Base-by-base conservation (phyloP, 345 rosid genomes). In the Eucalyptus camaldulensis region DNA sequence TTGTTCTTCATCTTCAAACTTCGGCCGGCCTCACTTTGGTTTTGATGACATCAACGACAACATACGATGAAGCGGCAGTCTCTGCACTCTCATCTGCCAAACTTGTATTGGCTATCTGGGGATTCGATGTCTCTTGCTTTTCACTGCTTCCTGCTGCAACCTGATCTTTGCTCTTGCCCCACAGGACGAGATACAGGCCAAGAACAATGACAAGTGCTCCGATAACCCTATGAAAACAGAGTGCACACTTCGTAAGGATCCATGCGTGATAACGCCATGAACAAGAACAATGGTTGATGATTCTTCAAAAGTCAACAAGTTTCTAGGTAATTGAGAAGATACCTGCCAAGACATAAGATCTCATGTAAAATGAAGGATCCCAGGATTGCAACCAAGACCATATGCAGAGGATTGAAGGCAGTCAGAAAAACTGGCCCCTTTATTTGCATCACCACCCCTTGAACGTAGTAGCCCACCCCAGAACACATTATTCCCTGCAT, bases 131-230 rank as follows among this genome's bases (percentile, higher is more conserved):
- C 43, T 72, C 83, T 72, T 19, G 83, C 53, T 91, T 81, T 16
- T 89, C 87, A n/a, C 33, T 81, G 50, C 54, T 37, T 31, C 92
- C 62, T 72, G 65, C 67, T 33, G 87, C 62, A 87, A 60, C 60
- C 86, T 91, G 90, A 91, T 97, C 98, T 89, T 94, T 94, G 90
- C 95, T 93, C 87, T 96, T 95, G 12, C 98, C 98, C 99, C 98
- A 97, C 47, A 97, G 90, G 54, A 96, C 96, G 21, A 95, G 86
- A 47, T 97, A 96, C 22, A 97, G 92, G 17, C 99, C 99, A 31
- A 91, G 76, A 8, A 95, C 94, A 89, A 97, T 95, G 72, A 94
- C 95, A 10, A 91, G 6, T 81, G 97, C 96, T 88, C 98, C 98
- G 83, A 95, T 80, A 13, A 93, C 91, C 96, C 98, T 95, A 81